These are phyloP conservation scores for Trapa bicornis DNA, from an alignment of 345 rosid species.

Conservation along the genomic window DNA sequence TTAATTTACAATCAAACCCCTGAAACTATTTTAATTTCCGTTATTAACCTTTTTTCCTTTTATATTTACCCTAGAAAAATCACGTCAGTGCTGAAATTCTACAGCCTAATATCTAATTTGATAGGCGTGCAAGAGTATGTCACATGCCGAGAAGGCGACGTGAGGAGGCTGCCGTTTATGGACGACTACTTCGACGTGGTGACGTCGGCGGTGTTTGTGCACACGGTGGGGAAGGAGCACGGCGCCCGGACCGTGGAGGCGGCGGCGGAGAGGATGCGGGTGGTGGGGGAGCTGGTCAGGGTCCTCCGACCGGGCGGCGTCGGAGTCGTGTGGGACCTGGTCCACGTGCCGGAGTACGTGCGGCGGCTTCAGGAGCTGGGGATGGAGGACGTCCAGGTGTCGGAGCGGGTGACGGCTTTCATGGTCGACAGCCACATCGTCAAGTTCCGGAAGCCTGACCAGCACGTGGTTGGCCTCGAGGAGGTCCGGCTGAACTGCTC, in stretches of 20 bases:
- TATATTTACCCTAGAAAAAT: too few relatives aligned
- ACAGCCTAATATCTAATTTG: background rate
- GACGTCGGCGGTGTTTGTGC: conserved; percentile 78
- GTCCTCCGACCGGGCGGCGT: conserved; percentile 69
- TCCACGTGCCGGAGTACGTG: conserved; percentile 83
- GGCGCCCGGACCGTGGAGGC: conserved; percentile 46
- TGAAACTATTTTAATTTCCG: too few relatives aligned
- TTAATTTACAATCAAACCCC: too few relatives aligned
- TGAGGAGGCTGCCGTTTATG: conserved; percentile 72
- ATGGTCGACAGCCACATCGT: conserved; percentile 92
- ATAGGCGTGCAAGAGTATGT: conserved; percentile 91
- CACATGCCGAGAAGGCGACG: conserved; percentile 87
- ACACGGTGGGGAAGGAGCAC: conserved; percentile 7
- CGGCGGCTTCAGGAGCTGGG: conserved; percentile 65
- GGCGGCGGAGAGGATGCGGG: conserved; percentile 81
- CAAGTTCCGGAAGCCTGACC: conserved; percentile 71
- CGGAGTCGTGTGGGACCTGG: conserved; percentile 80
- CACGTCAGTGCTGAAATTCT: background rate
- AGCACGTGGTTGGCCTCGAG: conserved; percentile 33
- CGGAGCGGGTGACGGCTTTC: conserved; percentile 83
- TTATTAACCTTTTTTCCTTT: too few relatives aligned
- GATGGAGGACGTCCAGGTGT: conserved; percentile 83
- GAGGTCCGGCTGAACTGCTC: conserved; percentile 48
- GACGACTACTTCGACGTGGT: conserved; percentile 95
- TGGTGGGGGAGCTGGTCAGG: conserved; percentile 73